These are phyloP conservation scores for Urostyla sp. DNA, from an alignment of 73 alveolate species.

Conservation along the genomic window DNA sequence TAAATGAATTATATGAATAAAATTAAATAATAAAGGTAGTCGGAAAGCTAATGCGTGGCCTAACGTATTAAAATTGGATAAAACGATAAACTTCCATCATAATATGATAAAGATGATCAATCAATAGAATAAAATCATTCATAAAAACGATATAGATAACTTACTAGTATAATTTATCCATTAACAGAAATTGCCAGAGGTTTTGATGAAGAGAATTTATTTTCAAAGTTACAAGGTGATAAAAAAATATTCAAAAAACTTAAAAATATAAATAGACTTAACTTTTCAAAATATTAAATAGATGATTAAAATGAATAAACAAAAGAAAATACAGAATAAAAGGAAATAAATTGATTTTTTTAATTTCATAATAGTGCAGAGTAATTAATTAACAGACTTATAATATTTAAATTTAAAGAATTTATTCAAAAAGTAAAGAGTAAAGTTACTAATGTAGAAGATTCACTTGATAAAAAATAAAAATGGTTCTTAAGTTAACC, in stretches of 20 bases:
- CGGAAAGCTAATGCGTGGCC: too few relatives aligned
- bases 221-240: neutral
- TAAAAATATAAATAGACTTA: neutral
- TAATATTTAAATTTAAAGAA: neutral
- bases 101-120: too few relatives aligned
- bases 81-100: too few relatives aligned
- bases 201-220: neutral
- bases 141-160: neutral
- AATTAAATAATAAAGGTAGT: too few relatives aligned
- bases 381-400: neutral
- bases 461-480: neutral
- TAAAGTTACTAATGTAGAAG: neutral
- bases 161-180: constrained; percentile 14
- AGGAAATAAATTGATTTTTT: neutral
- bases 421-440: neutral
- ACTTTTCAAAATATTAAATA: too few relatives aligned
- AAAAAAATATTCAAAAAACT: neutral
- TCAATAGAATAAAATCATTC: neutral
- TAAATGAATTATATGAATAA: too few relatives aligned
- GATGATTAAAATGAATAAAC: neutral
- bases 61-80: too few relatives aligned
- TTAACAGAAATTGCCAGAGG: constrained; percentile 23
- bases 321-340: neutral
- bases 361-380: neutral
- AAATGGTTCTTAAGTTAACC: neutral